Evolutionary conservation across 176 grass and related monocot species (phyloP), one percentile per base, ranked within the genome.

Genomic region (Olyra latifolia): DNA sequence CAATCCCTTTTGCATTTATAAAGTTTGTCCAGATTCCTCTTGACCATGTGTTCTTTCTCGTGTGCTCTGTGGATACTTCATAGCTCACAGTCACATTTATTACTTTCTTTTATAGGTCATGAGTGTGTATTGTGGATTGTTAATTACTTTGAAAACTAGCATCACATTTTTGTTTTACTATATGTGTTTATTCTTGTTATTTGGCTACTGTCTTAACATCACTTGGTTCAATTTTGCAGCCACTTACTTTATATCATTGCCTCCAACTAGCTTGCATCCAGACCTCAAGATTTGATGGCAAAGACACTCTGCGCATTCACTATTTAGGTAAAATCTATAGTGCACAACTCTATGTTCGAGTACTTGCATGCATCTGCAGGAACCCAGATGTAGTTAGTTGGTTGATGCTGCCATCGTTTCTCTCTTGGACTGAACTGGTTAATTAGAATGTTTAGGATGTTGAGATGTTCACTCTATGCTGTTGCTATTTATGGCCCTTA

Each of bases 291-390:
- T 72, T 73, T 71, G 76, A 88, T 86, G 75, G 53, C 10, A 67
- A 74, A 68, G 69, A 83, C 52, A 86, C 72, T 60, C 81, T 98
- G 45, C 24, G 50, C 49, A 89, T 98, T 88, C 96, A 98, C 73
- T 98, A 98, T 86, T 93, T 98, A 98, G 96, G 96, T 98, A 94
- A 83, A 19, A 53, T 61, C n/a, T 80, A 27, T 88, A 61, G 22
- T 55, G 24, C 19, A 8, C 16, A 80, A 54, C 38, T 62, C 29
- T 55, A 48, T 71, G 10, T 73, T 71, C 17, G 20, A 82, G 13
- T 82, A 55, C 25, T 77, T 55, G 9, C 19, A 45, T 69, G 12
- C 35, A 35, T 73, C 14, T 53, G 2, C 71, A 28, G 29, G 46
- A 62, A 59, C 23, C 28, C 3, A 1, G 19, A 25, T 82, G 20